Evolutionary conservation across 2,329 filamentous ascomycete genomes (phyloP), one percentile per base, ranked within the genome.

Genomic region (Arthrobotrys sinensis): DNA sequence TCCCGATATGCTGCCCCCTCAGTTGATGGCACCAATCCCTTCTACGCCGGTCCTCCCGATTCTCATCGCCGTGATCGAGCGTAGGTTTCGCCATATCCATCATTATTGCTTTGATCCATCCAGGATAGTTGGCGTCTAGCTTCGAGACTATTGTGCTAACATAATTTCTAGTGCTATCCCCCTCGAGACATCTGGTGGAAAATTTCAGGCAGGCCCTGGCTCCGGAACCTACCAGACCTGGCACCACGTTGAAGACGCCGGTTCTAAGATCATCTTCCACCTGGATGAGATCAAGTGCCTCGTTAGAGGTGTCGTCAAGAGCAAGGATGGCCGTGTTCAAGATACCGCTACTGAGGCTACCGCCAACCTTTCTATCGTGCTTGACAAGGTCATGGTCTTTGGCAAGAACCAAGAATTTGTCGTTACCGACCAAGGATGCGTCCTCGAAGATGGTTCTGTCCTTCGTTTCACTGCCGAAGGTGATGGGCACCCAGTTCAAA

Each of bases 221-320:
- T 12, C 57, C 24, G 19, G 68, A 46, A 72, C 68, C 34, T 72
- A 55, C 36, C 45, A 72, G 28, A 64, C 68, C 5, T 72, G 64
- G 71, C 71, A 68, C 10, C 55, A 34, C 12, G 36, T 57, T 14
- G 64, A 76, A 40, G 71, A 76, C 14, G 48, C 52, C 5, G 71
- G 36, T 4, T 69, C 71, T 43, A 76, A 76, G 38, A 55, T 76
- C n/a, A 68, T 69, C 43, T 53, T 76, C 28, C 63, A 69, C 48
- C 28, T 76, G 10, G 64, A 69, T 11, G 71, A 69, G 16, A 69
- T 76, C 46, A 67, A 76, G 45, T 68, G 63, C 32, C 38, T 76
- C 8, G 55, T 76, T 40, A 38, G 50, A 5, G 71, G 71, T 14
- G 16, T 62, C 21, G 48, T 76, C 46, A 64, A 64, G 16, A 55